Evolutionary conservation across 176 grass and related monocot species (phyloP).

Genomic region (Avena eriantha): DNA sequence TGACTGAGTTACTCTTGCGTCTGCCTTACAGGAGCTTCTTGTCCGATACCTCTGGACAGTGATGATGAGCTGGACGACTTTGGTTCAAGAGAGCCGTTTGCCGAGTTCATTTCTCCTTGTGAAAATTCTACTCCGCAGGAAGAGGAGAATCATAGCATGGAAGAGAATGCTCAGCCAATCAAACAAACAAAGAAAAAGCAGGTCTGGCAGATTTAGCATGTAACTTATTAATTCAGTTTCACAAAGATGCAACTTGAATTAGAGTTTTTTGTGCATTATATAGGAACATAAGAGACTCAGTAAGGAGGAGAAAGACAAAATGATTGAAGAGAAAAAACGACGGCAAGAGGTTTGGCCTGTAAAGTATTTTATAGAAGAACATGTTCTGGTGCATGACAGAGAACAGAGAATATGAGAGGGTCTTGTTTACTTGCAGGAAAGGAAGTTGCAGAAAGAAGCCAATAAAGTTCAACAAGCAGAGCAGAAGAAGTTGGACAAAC

Average conservation of each 20-base stretch:
- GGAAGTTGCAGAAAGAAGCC: constrained; percentile 62
- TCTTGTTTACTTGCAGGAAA: constrained; percentile 62
- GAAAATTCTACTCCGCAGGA: constrained; percentile 28
- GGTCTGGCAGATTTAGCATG: constrained; percentile 36
- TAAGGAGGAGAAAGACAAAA: constrained; percentile 73
- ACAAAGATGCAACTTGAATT: constrained; percentile 4
- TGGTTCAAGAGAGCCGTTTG: not conserved
- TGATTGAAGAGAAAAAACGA: constrained; percentile 66
- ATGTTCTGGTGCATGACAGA: not conserved
- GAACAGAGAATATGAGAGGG: not conserved
- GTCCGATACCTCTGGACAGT: constrained; percentile 65
- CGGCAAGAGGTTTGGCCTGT: constrained; percentile 46
- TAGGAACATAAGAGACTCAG: constrained; percentile 59
- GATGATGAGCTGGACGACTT: constrained; percentile 53
- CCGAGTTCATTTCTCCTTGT: constrained; percentile 10
- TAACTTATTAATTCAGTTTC: not conserved
- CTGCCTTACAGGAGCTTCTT: constrained; percentile 46
- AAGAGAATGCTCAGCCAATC: constrained; percentile 47
- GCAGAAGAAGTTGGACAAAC: constrained; percentile 66
- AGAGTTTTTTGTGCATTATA: constrained; percentile 20
- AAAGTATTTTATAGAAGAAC: constrained; percentile 28
- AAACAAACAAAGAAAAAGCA: constrained; percentile 61
- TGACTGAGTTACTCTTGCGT: not conserved
- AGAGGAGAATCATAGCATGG: constrained; percentile 46
- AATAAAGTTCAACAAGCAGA: constrained; percentile 59